Evolutionary conservation across 1,284 basidiomycete genomes (phyloP).

Genomic region (Rhizoctonia solani): DNA sequence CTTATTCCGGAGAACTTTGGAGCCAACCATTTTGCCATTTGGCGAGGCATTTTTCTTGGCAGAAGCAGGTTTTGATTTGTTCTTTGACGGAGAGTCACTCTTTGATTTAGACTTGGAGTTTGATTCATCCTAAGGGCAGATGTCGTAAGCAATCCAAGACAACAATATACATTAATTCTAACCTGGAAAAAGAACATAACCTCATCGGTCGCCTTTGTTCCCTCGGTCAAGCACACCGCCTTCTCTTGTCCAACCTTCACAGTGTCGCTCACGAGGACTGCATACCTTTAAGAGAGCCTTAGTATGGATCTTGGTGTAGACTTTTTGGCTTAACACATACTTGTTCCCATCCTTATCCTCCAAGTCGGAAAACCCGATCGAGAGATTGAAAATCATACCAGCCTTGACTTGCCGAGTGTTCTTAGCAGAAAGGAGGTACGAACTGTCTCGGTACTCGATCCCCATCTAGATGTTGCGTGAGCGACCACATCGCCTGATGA

Average conservation of each 20-base stretch:
- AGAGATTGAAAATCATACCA: constrained; percentile 86
- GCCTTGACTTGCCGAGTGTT: constrained; percentile 71
- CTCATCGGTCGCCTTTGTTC: constrained; percentile 80
- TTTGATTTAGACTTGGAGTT: constrained; percentile 53
- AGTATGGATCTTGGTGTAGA: not conserved
- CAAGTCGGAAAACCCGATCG: constrained; percentile 83
- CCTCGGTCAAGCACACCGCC: constrained; percentile 78
- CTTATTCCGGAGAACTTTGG: constrained; percentile 82
- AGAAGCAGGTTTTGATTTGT: constrained; percentile 46
- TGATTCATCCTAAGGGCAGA: constrained; percentile 33
- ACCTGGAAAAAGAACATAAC: constrained; percentile 78
- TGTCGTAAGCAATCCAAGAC: constrained; percentile 2
- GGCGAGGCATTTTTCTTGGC: constrained; percentile 57
- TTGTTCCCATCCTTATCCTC: constrained; percentile 76
- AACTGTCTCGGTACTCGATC: constrained; percentile 91
- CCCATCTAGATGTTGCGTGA: constrained; percentile 65
- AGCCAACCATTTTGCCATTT: constrained; percentile 66
- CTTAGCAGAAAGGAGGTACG: constrained; percentile 82
- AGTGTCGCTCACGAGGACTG: constrained; percentile 89
- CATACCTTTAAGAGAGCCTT: constrained; percentile 61
- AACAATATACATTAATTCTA: not conserved
- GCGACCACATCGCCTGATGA: constrained; percentile 11
- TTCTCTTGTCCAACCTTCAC: constrained; percentile 75
- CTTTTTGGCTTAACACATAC: constrained; percentile 49
- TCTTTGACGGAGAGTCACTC: constrained; percentile 44